These are phyloP conservation scores for Fonsecaea erecta DNA, from an alignment of 2,329 filamentous ascomycete genomes.

Conservation along the genomic window DNA sequence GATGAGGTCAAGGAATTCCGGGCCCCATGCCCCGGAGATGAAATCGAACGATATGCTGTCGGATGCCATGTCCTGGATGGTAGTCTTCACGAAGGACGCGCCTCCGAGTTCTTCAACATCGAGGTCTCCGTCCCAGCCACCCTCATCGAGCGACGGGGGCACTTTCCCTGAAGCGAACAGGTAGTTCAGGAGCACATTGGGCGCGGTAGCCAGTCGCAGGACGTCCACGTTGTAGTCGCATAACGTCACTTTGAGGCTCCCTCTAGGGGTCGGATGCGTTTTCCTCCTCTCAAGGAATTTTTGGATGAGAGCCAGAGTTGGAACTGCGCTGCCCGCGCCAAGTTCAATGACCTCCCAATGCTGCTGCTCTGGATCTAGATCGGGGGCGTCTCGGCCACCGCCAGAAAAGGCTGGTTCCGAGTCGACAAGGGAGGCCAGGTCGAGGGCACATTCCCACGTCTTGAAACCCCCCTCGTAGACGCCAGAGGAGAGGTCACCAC, in stretches of 20 bases:
- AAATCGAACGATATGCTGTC: slow-evolving; percentile 57
- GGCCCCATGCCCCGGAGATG: slow-evolving; percentile 65
- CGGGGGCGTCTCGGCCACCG: not conserved
- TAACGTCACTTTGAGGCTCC: slow-evolving; percentile 57
- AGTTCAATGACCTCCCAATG: slow-evolving; percentile 56
- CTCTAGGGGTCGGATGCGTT: slow-evolving; percentile 38
- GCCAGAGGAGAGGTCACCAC: slow-evolving; percentile 59
- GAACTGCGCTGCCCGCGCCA: slow-evolving; percentile 67
- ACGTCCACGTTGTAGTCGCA: slow-evolving; percentile 67
- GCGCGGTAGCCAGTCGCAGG: slow-evolving; percentile 63
- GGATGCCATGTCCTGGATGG: slow-evolving; percentile 49
- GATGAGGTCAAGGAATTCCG: slow-evolving; percentile 51
- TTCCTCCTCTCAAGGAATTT: slow-evolving; percentile 49
- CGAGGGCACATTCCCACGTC: slow-evolving; percentile 69
- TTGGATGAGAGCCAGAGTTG: slow-evolving; percentile 60
- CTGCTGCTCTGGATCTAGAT: slow-evolving; percentile 27
- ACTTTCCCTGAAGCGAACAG: not conserved
- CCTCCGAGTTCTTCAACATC: slow-evolving; percentile 30
- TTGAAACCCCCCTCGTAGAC: slow-evolving; percentile 72
- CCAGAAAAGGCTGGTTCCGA: not conserved
- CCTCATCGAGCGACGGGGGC: slow-evolving; percentile 20
- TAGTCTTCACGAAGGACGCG: slow-evolving; percentile 57
- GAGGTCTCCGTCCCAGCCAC: slow-evolving; percentile 47
- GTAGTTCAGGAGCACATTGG: slow-evolving; percentile 64
- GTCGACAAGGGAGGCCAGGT: slow-evolving; percentile 52